Evolutionary conservation across 768 basidiomycete genomes (phyloP).

Genomic region (Boletus sp.): DNA sequence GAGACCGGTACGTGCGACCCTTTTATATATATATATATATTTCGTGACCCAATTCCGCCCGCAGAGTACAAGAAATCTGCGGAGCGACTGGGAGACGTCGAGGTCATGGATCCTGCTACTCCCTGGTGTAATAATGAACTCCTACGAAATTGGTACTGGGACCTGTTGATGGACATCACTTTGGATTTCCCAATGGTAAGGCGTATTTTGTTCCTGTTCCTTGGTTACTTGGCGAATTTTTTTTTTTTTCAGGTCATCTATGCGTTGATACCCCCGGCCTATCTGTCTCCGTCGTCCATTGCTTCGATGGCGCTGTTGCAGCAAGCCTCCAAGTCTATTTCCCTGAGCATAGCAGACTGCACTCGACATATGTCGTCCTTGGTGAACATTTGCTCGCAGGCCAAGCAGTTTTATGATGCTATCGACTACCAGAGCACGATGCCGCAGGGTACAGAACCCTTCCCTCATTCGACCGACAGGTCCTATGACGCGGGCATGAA

Average conservation of each 20-base stretch:
- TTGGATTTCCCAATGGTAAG: conserved; percentile 36
- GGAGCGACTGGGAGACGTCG: conserved; percentile 28
- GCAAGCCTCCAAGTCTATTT: conserved; percentile 25
- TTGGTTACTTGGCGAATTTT: not conserved
- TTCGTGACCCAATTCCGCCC: not conserved
- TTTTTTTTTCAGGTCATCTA: conserved; percentile 23
- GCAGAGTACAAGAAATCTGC: conserved; percentile 38
- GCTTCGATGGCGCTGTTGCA: conserved; percentile 35
- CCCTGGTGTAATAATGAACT: conserved; percentile 15
- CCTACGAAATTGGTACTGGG: conserved; percentile 37
- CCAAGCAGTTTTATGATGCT: conserved; percentile 20
- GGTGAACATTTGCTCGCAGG: conserved; percentile 11
- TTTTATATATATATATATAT: too few species aligned
- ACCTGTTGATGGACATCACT: conserved; percentile 26
- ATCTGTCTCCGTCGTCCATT: conserved; percentile 29
- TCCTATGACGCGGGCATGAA: conserved; percentile 21
- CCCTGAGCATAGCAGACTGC: conserved; percentile 15
- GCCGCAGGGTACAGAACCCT: conserved; percentile 17
- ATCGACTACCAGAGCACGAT: conserved; percentile 20
- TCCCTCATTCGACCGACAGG: conserved; percentile 7
- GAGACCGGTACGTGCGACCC: conserved; percentile 24
- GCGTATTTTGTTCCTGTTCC: not conserved
- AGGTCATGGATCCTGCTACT: conserved; percentile 24
- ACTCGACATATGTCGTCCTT: conserved; percentile 5
- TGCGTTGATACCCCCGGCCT: conserved; percentile 20